Percentiles rank a stretch among this genome's conserved stretches.
phyloP scores from a whole-genome alignment of 345 rosid species.

The Kandelia obovata region DNA sequence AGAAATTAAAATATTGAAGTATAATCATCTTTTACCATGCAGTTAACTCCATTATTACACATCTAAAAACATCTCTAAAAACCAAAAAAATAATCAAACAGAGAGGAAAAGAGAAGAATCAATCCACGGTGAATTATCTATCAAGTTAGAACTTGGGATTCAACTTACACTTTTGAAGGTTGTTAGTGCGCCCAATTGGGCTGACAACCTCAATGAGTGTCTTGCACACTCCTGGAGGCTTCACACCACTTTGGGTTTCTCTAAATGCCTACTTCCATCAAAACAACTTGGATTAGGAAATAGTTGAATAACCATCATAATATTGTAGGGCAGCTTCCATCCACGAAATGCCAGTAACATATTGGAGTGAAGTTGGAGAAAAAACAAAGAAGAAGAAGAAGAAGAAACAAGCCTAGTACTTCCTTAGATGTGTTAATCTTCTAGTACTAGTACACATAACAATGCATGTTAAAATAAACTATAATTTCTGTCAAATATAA shows the following conservation, averaged over 20 bases:
- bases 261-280: slow-evolving; percentile 58
- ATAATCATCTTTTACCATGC: neutral
- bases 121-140: no score
- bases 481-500: no score
- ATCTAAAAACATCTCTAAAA: neutral
- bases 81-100: neutral
- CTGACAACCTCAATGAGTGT: slow-evolving; percentile 62
- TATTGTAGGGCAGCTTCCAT: no score
- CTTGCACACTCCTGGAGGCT: slow-evolving; percentile 80
- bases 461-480: no score
- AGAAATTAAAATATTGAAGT: neutral
- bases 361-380: no score
- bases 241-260: slow-evolving; percentile 50
- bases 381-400: no score
- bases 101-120: no score
- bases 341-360: no score
- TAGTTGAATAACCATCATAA: no score
- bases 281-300: neutral
- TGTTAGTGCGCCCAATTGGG: slow-evolving; percentile 52
- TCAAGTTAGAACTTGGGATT: neutral
- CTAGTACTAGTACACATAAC: no score
- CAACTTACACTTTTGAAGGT: slow-evolving; percentile 54
- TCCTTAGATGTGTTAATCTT: no score
- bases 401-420: no score
- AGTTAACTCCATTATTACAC: neutral